A percentile compares a stretch with the other conserved stretches of the same genome.
These are phyloP conservation scores for Microglena sp. DNA, from an alignment of 139 green algal species.

Conservation along the genomic window DNA sequence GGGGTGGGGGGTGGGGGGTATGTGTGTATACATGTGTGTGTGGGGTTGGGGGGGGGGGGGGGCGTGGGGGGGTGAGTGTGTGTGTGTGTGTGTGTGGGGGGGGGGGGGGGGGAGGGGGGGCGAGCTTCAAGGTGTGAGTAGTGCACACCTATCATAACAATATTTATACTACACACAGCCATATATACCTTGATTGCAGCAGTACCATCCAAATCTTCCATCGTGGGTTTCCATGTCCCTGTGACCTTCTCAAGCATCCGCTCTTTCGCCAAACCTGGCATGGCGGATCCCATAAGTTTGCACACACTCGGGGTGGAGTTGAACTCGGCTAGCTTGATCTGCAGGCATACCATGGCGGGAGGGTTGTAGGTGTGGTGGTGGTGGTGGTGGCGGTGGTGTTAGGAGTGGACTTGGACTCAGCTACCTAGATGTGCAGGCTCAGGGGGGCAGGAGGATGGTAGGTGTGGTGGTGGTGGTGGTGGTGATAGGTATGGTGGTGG, in stretches of 20 bases:
- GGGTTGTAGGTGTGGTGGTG: neutral
- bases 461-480: neutral
- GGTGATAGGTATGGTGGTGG: neutral
- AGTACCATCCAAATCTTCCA: constrained; percentile 28
- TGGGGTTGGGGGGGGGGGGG: no score
- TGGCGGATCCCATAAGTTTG: constrained; percentile 26
- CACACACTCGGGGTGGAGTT: constrained; percentile 28
- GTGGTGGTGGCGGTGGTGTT: neutral
- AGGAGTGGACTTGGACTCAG: neutral
- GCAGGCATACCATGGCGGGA: neutral
- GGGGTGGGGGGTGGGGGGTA: no score
- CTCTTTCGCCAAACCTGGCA: constrained; percentile 26
- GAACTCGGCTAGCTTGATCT: constrained; percentile 39
- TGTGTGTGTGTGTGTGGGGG: no score
- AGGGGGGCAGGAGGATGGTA: no score
- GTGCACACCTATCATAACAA: no score
- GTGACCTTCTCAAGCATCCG: constrained; percentile 12
- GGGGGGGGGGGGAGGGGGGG: no score
- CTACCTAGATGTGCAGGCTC: no score
- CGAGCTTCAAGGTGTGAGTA: no score
- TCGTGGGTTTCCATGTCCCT: constrained; percentile 7
- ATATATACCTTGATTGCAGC: constrained; percentile 12
- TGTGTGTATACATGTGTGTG: no score
- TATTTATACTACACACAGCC: no score
- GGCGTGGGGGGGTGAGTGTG: no score